These are phyloP conservation scores for Sequoia sempervirens DNA, from an alignment of 75 land plant genomes.

Conservation along the genomic window DNA sequence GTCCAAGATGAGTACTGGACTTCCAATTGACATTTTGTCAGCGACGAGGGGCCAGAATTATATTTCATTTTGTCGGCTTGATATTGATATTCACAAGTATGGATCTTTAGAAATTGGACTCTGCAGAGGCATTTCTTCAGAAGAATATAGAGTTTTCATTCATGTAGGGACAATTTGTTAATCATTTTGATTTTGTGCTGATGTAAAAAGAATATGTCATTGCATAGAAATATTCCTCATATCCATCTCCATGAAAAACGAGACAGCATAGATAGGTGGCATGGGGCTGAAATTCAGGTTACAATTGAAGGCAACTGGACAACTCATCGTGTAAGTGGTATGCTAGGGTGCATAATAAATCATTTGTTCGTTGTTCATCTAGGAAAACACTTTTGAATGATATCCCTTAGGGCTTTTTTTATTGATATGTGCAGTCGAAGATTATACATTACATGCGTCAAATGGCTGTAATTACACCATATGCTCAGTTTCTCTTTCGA, in stretches of 20 bases:
- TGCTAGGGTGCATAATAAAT: background rate
- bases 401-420: background rate
- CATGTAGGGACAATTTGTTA: background rate
- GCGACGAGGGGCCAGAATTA: conserved; percentile 68
- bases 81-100: conserved; percentile 94
- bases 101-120: conserved; percentile 3
- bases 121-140: conserved; percentile 2
- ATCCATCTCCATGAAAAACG: conserved; percentile 89
- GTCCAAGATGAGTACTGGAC: conserved; percentile 99
- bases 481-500: conserved; percentile 91
- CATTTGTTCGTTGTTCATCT: background rate
- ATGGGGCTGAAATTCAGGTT: conserved; percentile 98
- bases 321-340: conserved; percentile 79
- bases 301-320: conserved; percentile 99
- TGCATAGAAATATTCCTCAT: conserved; percentile 85
- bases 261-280: conserved; percentile 75
- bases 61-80: conserved; percentile 77
- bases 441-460: conserved; percentile 98
- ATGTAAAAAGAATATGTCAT: background rate
- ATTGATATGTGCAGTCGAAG: conserved; percentile 64
- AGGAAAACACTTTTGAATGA: background rate
- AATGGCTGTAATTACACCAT: conserved; percentile 99
- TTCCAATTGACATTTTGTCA: conserved; percentile 86
- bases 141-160: background rate
- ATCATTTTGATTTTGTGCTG: conserved; percentile 3